Base-by-base conservation (phyloP, 1,284 basidiomycete species). In the Xerocomus nothofagi region DNA sequence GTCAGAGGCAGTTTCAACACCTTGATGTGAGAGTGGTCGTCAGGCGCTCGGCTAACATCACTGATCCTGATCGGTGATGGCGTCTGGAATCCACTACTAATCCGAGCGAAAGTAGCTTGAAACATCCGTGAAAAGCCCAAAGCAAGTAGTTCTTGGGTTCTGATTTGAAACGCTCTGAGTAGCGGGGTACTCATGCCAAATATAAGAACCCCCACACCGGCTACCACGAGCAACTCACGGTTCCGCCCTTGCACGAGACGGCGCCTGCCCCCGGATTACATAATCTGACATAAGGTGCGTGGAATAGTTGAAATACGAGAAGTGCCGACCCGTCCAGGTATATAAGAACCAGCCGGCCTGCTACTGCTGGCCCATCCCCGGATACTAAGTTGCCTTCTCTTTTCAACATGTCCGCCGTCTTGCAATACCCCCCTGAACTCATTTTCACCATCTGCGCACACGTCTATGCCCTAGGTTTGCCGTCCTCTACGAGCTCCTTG, bases 381-480 rank as follows among this genome's bases (percentile, higher is more conserved):
- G 26, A 39, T 12, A 15, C 20, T 9, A 27, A 17, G 7, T 40
- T 8, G 7, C 12, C 17, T 3, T 26, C 33, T 21, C 27, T 4
- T 23, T 18, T 40, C n/a, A 17, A 12, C 11, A 67, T 66, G 65
- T 63, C 68, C 8, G 41, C 51, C 17, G 59, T 67, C n/a, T 40
- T 65, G 23, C 71, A 75, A 52, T 80, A 74, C 63, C 87, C 88
- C 12, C 74, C 81, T 7, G 88, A 91, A 60, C 66, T 91, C 14
- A 74, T 88, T 42, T 78, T 79, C 47, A 68, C 79, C 30, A 82
- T 91, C 51, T 89, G 86, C 57, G 79, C 81, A 0, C 76, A 86
- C 47, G 70, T 91, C 31, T 88, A 82, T 59, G 75, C 77, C 6
- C 72, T 81, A 17, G 82, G 82, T 53, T 66, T 83, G 6, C 80